phyloP scores from a whole-genome alignment of 768 basidiomycete genomes.

The Lentinula raphanica region DNA sequence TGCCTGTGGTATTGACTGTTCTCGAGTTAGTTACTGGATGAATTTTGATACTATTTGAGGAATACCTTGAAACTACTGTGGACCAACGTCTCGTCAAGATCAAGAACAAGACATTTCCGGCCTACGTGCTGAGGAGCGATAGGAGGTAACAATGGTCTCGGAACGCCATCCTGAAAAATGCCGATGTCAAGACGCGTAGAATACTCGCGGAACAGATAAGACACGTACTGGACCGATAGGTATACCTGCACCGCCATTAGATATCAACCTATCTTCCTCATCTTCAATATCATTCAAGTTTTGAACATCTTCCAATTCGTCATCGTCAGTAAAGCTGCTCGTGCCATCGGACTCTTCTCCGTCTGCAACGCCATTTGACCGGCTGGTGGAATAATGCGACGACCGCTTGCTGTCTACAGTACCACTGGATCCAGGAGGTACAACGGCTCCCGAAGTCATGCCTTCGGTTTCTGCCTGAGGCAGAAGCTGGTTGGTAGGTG shows the following conservation, averaged over 20 bases:
- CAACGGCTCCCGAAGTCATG: constrained; percentile 87
- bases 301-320: constrained; percentile 51
- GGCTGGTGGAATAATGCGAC: constrained; percentile 33
- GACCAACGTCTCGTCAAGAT: constrained; percentile 94
- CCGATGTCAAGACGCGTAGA: constrained; percentile 4
- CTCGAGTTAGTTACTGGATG: background rate
- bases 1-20: constrained; percentile 84
- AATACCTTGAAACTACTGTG: constrained; percentile 96
- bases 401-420: constrained; percentile 31
- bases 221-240: constrained; percentile 82
- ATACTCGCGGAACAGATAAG: background rate
- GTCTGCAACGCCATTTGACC: constrained; percentile 33
- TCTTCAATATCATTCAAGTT: constrained; percentile 66
- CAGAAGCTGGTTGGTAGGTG: constrained; percentile 41
- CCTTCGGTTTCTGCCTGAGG: constrained; percentile 79
- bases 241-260: constrained; percentile 91
- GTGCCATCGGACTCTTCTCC: constrained; percentile 60
- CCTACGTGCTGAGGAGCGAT: constrained; percentile 76
- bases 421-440: constrained; percentile 81
- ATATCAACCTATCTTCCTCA: constrained; percentile 85
- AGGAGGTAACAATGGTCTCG: constrained; percentile 84
- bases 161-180: constrained; percentile 61
- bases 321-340: constrained; percentile 60
- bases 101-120: constrained; percentile 92
- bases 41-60: background rate